Evolutionary conservation across 768 basidiomycete genomes (phyloP), one percentile per base, ranked within the genome.

Genomic region (Suillus sp.): DNA sequence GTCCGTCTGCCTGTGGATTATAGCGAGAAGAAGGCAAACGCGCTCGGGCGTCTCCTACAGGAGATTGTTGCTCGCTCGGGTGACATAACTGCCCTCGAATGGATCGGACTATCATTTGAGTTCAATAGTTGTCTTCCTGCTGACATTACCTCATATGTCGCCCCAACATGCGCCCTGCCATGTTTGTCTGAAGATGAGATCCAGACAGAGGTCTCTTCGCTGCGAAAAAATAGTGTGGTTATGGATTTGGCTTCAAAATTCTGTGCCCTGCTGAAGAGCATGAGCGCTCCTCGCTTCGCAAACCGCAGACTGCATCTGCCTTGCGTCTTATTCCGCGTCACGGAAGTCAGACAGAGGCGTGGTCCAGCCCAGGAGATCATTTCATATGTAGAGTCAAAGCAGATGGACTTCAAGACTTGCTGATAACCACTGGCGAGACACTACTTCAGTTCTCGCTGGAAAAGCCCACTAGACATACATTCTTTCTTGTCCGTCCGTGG

Each of bases 81-180:
- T 0, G 50, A 51, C 9, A 51, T 51, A 10, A 30, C 50, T 30
- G 50, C 50, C 4, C 50, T 51, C 8, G 27, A 30, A 10, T 51
- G 50, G 50, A 18, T 51, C 27, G 50, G 50, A 30, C 18, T 30
- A 30, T 10, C 27, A 10, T 51, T 27, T 9, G 14, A 30, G 16
- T 51, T 51, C 27, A 51, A 51, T 18, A 51, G 50, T 20, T 51
- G 50, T 51, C 50, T 51, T 20, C 50, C 50, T 18, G 50, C 50
- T 0, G 50, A 51, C 16, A 51, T 51, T 30, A 18, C 50, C 18
- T 51, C 50, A 51, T 51, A 30, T 5, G 8, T 16, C 1, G 16
- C 50, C 27, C 27, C 16, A 7, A 16, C 50, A 51, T 51, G 9
- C 27, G 16, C 50, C 50, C 18, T 20, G 1, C 18, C 27, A 30